Evolutionary conservation across 1,284 basidiomycete genomes (phyloP).

Genomic region (Blastosporella zonata): DNA sequence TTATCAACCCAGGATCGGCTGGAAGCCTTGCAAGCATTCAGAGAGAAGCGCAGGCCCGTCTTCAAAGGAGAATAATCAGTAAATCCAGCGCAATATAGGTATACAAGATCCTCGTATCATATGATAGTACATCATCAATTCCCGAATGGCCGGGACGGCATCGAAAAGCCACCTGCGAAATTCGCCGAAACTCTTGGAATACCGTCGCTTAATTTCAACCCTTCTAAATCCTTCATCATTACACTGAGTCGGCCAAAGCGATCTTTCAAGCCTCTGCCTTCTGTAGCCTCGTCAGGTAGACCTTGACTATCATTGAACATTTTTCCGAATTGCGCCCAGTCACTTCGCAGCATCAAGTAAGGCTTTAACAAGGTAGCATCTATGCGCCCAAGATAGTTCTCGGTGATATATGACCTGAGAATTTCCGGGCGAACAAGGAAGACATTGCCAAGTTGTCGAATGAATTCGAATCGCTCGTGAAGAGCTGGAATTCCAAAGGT

Average conservation of each 20-base stretch:
- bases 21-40: slow-evolving; percentile 88
- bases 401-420: slow-evolving; percentile 89
- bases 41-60: slow-evolving; percentile 79
- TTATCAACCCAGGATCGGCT: slow-evolving; percentile 75
- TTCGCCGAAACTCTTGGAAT: slow-evolving; percentile 50
- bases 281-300: slow-evolving; percentile 38
- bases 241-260: slow-evolving; percentile 71
- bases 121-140: slow-evolving; percentile 8
- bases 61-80: slow-evolving; percentile 75
- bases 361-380: slow-evolving; percentile 86
- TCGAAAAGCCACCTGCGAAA: slow-evolving; percentile 51
- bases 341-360: slow-evolving; percentile 87
- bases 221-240: slow-evolving; percentile 84
- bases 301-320: slow-evolving; percentile 62
- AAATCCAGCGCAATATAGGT: slow-evolving; percentile 22
- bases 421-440: slow-evolving; percentile 95
- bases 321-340: slow-evolving; percentile 82
- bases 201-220: slow-evolving; percentile 60
- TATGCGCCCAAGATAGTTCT: slow-evolving; percentile 88
- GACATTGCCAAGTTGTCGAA: slow-evolving; percentile 95
- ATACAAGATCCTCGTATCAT: slow-evolving; percentile 18
- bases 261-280: slow-evolving; percentile 57
- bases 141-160: slow-evolving; percentile 34
- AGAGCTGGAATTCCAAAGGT: slow-evolving; percentile 82
- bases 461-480: slow-evolving; percentile 96